phyloP scores from a whole-genome alignment of 495 filamentous ascomycete genomes.

The Penicillium angulare region DNA sequence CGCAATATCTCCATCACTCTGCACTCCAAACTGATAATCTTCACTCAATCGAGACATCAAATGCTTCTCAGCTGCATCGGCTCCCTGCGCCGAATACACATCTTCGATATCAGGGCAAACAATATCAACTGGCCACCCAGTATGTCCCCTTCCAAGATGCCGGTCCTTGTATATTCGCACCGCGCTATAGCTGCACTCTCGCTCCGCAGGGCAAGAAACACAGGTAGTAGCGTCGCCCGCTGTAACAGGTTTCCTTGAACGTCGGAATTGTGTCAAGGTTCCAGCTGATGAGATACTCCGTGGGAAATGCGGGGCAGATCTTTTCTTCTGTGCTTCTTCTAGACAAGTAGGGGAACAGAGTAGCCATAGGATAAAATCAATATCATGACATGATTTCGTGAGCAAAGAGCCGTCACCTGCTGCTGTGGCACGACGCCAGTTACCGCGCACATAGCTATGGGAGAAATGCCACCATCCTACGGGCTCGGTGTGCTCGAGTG shows the following conservation, averaged over 20 bases:
- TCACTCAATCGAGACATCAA: slow-evolving; percentile 52
- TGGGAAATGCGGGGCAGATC: slow-evolving; percentile 66
- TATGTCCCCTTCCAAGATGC: slow-evolving; percentile 58
- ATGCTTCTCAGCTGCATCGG: slow-evolving; percentile 21
- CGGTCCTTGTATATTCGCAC: slow-evolving; percentile 69
- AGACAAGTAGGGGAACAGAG: slow-evolving; percentile 34
- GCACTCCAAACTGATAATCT: slow-evolving; percentile 59
- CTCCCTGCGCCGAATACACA: slow-evolving; percentile 17
- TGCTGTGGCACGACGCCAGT: slow-evolving; percentile 79
- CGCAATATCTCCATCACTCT: slow-evolving; percentile 52
- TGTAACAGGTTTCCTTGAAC: slow-evolving; percentile 64
- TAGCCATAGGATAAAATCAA: slow-evolving; percentile 89
- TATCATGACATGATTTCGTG: slow-evolving; percentile 93
- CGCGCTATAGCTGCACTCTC: slow-evolving; percentile 77
- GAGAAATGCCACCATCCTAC: slow-evolving; percentile 96
- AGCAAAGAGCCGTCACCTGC: slow-evolving; percentile 59
- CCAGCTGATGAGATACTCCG: slow-evolving; percentile 69
- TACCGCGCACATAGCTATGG: slow-evolving; percentile 90
- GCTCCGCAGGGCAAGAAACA: slow-evolving; percentile 70
- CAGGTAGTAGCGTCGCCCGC: slow-evolving; percentile 87
- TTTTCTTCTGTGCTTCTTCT: slow-evolving; percentile 5
- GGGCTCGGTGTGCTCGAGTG: slow-evolving; percentile 87
- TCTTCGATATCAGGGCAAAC: slow-evolving; percentile 91
- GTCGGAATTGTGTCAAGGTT: slow-evolving; percentile 62
- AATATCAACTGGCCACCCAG: slow-evolving; percentile 80